Base-by-base conservation (phyloP, 495 filamentous ascomycete species). In the Durotheca rogersii region DNA sequence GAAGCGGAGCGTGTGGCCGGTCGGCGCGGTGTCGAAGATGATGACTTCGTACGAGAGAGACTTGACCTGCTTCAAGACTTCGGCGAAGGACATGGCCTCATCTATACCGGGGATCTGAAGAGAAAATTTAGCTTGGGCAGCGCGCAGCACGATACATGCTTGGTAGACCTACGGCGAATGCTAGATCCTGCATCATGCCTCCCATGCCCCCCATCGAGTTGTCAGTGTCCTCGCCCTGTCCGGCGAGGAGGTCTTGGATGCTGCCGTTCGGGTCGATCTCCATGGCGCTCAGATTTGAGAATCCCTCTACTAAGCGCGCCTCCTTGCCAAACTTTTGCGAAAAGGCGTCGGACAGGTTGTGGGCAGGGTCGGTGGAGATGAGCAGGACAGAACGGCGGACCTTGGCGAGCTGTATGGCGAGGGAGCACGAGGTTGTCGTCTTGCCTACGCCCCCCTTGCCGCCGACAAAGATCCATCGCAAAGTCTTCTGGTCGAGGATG, bases 391-490 rank as follows among this genome's bases (percentile, higher is more conserved):
- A 94, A 67, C 90, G 88, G 73, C 94, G 90, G 47, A 88, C 89
- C 72, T 88, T 92, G 62, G 93, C 88, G n/a, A 99, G 85, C 69
- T 99, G 93, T 64, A 97, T 97, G 42, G 93, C 93, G 38, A 99
- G 85, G 31, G 90, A 94, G 74, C 94, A 99, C 1, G 91, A 96
- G 0, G 94, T 97, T 11, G 94, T 99, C 9, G 93, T 99, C 77
- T 99, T 99, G 63, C 93, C 93, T n/a, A 99, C 93, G 62, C 93
- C 93, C 57, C 93, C 93, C 78, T 99, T 99, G 45, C 93, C 93
- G 61, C 93, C 93, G 38, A 97, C 94, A 63, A 99, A 99, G 69
- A 99, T 95, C 94, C 94, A 99, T 54, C 93, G 90, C 39, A 99
- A 84, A 14, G 89, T 84, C 62, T 87, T 88, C 67, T 99, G 93